These are phyloP conservation scores for Monosporozyma siamensis DNA, from an alignment of 805 yeast species.

Conservation along the genomic window DNA sequence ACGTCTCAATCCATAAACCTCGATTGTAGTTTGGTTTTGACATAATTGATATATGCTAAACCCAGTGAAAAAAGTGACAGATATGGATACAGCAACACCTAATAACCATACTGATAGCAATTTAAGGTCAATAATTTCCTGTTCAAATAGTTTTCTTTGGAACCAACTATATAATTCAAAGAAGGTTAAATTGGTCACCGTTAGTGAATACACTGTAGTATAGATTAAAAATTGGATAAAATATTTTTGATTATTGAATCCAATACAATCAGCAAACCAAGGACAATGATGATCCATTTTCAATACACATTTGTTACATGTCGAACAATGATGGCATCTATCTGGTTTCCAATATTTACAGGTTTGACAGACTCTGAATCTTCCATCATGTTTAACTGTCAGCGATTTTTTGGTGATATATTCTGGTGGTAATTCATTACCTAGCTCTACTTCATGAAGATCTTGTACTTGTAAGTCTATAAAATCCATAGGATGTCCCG, in stretches of 20 bases:
- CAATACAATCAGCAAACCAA: conserved; percentile 88
- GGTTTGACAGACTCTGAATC: conserved; percentile 58
- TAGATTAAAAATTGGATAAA: conserved; percentile 66
- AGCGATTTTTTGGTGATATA: conserved; percentile 34
- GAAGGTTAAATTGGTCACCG: conserved; percentile 35
- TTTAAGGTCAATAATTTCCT: conserved; percentile 44
- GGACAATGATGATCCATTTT: conserved; percentile 95
- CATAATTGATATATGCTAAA: conserved; percentile 53
- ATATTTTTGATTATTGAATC: conserved; percentile 68
- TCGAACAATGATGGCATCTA: conserved; percentile 76
- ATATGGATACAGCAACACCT: conserved; percentile 43
- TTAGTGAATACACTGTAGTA: conserved; percentile 38
- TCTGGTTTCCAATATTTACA: conserved; percentile 78
- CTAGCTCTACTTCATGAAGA: conserved; percentile 22
- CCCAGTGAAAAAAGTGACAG: conserved; percentile 47
- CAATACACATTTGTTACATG: conserved; percentile 58
- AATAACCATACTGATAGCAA: conserved; percentile 52
- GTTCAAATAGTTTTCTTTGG: conserved; percentile 31
- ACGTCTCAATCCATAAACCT: conserved; percentile 50
- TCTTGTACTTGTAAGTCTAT: conserved; percentile 33
- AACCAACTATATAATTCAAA: conserved; percentile 43
- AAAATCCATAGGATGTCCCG: conserved; percentile 60
- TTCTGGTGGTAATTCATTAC: conserved; percentile 35
- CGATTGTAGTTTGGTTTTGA: conserved; percentile 72
- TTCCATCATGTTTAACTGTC: conserved; percentile 47